These are phyloP conservation scores for Inonotus obliquus DNA, from an alignment of 1,284 basidiomycete species.

Conservation along the genomic window DNA sequence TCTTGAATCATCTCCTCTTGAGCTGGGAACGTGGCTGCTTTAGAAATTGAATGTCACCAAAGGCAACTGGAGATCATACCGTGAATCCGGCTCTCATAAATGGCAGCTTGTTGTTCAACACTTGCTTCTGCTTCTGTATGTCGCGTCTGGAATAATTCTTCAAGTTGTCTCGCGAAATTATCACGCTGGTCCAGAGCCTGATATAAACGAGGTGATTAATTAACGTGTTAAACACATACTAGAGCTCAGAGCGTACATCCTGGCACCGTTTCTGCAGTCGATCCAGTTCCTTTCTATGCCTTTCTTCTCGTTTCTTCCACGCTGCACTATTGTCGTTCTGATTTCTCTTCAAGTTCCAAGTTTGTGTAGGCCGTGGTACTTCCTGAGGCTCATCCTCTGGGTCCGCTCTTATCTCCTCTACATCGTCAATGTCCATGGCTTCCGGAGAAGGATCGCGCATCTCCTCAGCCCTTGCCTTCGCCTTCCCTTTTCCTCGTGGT, in stretches of 20 bases:
- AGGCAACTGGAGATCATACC: slow-evolving; percentile 34
- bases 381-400: slow-evolving; percentile 11
- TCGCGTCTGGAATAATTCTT: slow-evolving; percentile 52
- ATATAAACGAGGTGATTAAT: background rate
- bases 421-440: slow-evolving; percentile 9
- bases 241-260: slow-evolving; percentile 12
- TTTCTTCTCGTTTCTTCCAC: slow-evolving; percentile 12
- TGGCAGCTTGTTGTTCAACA: slow-evolving; percentile 40
- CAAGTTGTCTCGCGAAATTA: slow-evolving; percentile 46
- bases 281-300: slow-evolving; percentile 10
- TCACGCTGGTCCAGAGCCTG: slow-evolving; percentile 38
- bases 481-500: slow-evolving; percentile 26
- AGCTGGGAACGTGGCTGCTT: slow-evolving; percentile 33
- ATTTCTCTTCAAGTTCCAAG: background rate
- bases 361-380: background rate
- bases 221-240: slow-evolving; percentile 1
- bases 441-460: slow-evolving; percentile 10
- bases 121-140: slow-evolving; percentile 58
- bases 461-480: slow-evolving; percentile 17
- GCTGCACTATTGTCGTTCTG: background rate
- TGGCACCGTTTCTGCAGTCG: slow-evolving; percentile 18
- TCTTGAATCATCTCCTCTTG: slow-evolving; percentile 54
- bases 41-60: background rate
- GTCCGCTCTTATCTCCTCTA: slow-evolving; percentile 7
- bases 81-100: slow-evolving; percentile 46